Evolutionary conservation across 2,329 filamentous ascomycete species (phyloP).

Genomic region (Pyricularia grisea): DNA sequence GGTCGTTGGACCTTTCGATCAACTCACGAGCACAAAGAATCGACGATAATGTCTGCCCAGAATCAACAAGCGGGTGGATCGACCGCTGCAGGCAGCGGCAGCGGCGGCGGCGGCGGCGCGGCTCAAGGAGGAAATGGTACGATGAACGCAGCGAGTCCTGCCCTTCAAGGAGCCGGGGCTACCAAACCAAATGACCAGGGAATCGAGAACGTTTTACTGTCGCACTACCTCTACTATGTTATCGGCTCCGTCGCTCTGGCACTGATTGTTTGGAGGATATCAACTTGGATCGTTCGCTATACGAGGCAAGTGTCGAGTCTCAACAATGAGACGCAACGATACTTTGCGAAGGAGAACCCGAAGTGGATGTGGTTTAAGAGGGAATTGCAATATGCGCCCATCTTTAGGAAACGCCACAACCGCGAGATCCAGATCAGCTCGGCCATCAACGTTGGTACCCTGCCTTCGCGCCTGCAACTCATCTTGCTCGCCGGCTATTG

Average conservation of each 20-base stretch:
- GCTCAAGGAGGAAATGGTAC: background rate
- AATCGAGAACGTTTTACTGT: constrained; percentile 43
- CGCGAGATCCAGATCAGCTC: constrained; percentile 53
- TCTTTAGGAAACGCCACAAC: constrained; percentile 70
- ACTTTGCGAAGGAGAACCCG: constrained; percentile 55
- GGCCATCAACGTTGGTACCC: constrained; percentile 54
- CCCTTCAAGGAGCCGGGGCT: constrained; percentile 9
- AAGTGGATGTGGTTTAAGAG: constrained; percentile 54
- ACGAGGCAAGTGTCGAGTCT: constrained; percentile 67
- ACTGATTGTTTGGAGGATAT: constrained; percentile 59
- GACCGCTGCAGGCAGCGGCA: too few relatives aligned
- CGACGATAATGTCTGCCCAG: background rate
- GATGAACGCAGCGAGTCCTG: background rate
- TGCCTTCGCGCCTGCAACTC: constrained; percentile 71
- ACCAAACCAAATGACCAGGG: constrained; percentile 20
- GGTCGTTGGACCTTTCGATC: background rate
- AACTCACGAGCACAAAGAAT: background rate
- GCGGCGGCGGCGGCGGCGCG: background rate
- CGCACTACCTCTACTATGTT: constrained; percentile 51
- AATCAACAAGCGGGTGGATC: background rate
- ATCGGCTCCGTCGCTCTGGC: constrained; percentile 53
- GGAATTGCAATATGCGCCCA: constrained; percentile 59
- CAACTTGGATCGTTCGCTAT: constrained; percentile 53
- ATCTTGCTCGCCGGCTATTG: constrained; percentile 59
- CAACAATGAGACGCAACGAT: constrained; percentile 69